phyloP scores from a whole-genome alignment of 2,329 filamentous ascomycete species.

The Ophiostoma himal-ulmi region DNA sequence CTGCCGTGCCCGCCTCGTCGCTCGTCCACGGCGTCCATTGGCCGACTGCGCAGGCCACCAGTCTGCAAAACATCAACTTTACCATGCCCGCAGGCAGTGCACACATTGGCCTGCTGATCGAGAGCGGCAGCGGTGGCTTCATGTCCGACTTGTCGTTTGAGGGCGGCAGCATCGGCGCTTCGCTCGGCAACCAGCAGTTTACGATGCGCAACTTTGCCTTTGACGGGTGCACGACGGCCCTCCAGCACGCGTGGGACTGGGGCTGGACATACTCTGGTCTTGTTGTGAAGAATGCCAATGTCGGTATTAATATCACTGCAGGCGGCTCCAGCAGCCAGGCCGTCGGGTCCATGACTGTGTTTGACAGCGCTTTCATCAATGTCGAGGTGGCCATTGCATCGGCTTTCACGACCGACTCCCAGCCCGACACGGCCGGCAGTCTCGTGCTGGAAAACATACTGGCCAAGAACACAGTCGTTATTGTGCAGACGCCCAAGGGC shows the following conservation, averaged over 20 bases:
- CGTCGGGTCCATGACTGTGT: constrained; percentile 45
- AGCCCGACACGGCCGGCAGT: constrained; percentile 45
- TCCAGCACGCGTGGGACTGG: constrained; percentile 70
- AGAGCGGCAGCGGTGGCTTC: constrained; percentile 33
- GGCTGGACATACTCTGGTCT: constrained; percentile 62
- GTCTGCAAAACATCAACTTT: constrained; percentile 54
- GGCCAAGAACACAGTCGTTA: constrained; percentile 36
- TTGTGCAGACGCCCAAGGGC: constrained; percentile 37
- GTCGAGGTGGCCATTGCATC: constrained; percentile 61
- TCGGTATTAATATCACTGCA: constrained; percentile 54
- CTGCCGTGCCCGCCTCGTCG: constrained; percentile 43
- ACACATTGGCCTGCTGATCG: constrained; percentile 46
- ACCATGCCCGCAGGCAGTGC: constrained; percentile 43
- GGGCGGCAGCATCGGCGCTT: constrained; percentile 54
- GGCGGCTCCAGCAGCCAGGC: constrained; percentile 40
- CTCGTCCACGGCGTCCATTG: constrained; percentile 58
- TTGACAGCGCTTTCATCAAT: constrained; percentile 49
- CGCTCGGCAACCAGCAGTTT: constrained; percentile 64
- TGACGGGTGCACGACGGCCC: constrained; percentile 57
- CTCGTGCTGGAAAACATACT: constrained; percentile 51
- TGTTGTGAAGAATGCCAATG: constrained; percentile 52
- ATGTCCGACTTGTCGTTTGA: constrained; percentile 54
- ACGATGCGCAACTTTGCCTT: constrained; percentile 62
- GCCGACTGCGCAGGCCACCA: constrained; percentile 62
- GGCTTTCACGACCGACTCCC: constrained; percentile 41